A percentile compares a stretch with the other conserved stretches of the same genome.
Evolutionary conservation across 345 rosid species (phyloP).

Genomic region (Viola odorata): DNA sequence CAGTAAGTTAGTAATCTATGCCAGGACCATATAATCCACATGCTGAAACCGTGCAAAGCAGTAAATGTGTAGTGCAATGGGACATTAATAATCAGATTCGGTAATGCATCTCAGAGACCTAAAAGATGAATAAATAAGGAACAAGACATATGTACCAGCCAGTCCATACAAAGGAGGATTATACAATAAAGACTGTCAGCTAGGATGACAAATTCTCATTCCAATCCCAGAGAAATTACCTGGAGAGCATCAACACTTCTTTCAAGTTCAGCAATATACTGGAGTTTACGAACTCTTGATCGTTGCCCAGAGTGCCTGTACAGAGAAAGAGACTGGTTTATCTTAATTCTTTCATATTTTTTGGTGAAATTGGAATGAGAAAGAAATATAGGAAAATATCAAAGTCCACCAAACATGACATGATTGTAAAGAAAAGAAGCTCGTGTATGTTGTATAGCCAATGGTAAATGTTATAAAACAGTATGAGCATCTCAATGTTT

Average conservation of each 20-base stretch:
- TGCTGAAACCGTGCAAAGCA: background rate
- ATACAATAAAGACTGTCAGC: background rate
- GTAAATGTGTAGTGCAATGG: background rate
- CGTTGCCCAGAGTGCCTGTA: constrained; percentile 72
- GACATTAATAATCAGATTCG: background rate
- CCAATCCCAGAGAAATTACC: constrained; percentile 34
- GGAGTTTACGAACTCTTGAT: constrained; percentile 78
- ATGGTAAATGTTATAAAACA: background rate
- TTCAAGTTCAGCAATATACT: constrained; percentile 77
- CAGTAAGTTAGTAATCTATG: background rate
- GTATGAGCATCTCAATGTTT: no score
- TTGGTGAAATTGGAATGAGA: no score
- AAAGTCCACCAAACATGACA: background rate
- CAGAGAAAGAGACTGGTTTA: constrained; percentile 1
- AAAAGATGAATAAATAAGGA: background rate
- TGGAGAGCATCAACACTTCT: constrained; percentile 54
- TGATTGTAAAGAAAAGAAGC: background rate
- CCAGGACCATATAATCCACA: background rate
- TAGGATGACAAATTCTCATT: background rate
- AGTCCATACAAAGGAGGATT: background rate
- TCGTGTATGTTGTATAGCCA: background rate
- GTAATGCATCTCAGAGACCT: background rate
- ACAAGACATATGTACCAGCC: background rate
- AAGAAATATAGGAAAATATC: background rate
- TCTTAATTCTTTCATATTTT: no score